Evolutionary conservation across 257 asterid genomes (phyloP).

Genomic region (Petrea volubilis): DNA sequence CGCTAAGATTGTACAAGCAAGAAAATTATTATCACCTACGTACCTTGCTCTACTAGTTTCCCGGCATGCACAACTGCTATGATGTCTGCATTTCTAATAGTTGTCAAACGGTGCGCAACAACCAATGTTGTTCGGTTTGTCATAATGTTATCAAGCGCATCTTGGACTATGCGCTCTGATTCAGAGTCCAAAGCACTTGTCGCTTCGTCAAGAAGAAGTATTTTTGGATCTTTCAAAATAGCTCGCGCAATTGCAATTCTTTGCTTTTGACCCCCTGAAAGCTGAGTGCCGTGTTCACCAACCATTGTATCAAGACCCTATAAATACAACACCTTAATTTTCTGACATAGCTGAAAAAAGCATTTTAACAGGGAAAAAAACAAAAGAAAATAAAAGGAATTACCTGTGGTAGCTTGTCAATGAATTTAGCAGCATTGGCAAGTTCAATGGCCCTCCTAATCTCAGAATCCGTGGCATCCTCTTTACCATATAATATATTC

Average conservation of each 20-base stretch:
- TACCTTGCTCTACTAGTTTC: slow-evolving; percentile 75
- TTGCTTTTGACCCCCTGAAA: slow-evolving; percentile 91
- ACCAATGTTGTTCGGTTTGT: slow-evolving; percentile 68
- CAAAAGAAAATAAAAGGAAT: not conserved
- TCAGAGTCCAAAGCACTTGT: slow-evolving; percentile 87
- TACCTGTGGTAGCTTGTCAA: slow-evolving; percentile 66
- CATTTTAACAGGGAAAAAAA: not conserved
- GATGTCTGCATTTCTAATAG: slow-evolving; percentile 79
- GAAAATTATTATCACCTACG: not conserved
- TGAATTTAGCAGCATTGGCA: slow-evolving; percentile 83
- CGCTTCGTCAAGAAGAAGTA: slow-evolving; percentile 90
- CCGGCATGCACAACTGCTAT: slow-evolving; percentile 76
- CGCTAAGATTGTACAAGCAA: not conserved
- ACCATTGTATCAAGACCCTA: slow-evolving; percentile 86
- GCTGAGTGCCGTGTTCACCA: slow-evolving; percentile 83
- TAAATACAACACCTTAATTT: not conserved
- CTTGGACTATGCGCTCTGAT: slow-evolving; percentile 74
- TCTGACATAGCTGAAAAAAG: not conserved
- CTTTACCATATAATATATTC: slow-evolving; percentile 64
- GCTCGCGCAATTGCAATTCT: slow-evolving; percentile 85
- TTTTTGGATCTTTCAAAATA: slow-evolving; percentile 69
- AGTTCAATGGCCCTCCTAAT: slow-evolving; percentile 62
- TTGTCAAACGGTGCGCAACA: slow-evolving; percentile 80
- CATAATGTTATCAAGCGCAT: slow-evolving; percentile 80
- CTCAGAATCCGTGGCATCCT: slow-evolving; percentile 64